Percentiles rank a stretch among this genome's conserved stretches.
These are phyloP conservation scores for Endocladia muricata DNA, from an alignment of 31 red algal genomes.

Conservation along the genomic window DNA sequence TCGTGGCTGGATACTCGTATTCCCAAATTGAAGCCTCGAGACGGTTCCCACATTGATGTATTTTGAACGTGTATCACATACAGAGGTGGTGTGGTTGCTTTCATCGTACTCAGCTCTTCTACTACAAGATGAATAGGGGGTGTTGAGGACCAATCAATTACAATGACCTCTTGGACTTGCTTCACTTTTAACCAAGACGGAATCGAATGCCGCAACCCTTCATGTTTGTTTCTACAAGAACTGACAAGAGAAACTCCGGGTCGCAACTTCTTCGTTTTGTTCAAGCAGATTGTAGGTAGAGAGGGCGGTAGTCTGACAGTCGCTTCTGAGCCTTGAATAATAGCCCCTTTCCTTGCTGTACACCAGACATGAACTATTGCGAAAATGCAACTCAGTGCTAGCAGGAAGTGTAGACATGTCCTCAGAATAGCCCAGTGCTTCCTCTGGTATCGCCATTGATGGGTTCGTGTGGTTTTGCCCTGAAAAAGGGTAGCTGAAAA, in stretches of 20 bases:
- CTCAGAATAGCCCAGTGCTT: too few species aligned
- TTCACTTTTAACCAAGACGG: slow-evolving; percentile 35
- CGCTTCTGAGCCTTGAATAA: too few species aligned
- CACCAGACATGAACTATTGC: too few species aligned
- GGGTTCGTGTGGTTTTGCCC: too few species aligned
- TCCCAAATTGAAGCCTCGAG: slow-evolving; percentile 65
- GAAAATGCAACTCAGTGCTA: too few species aligned
- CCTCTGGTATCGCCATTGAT: too few species aligned
- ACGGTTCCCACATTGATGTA: slow-evolving; percentile 27
- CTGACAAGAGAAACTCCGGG: slow-evolving; percentile 45
- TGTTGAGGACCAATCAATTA: slow-evolving; percentile 64
- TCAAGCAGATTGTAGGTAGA: too few species aligned
- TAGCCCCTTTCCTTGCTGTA: too few species aligned
- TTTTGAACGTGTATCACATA: slow-evolving; percentile 47
- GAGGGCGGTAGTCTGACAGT: too few species aligned
- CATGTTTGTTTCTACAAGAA: slow-evolving; percentile 46
- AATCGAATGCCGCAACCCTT: slow-evolving; percentile 23
- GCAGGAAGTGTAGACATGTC: too few species aligned
- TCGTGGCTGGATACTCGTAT: slow-evolving; percentile 20
- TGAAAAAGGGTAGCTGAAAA: too few species aligned
- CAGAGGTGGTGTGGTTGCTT: slow-evolving; percentile 4
- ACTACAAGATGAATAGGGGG: slow-evolving; percentile 38
- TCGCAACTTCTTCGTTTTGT: too few species aligned
- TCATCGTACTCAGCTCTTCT: slow-evolving; percentile 21
- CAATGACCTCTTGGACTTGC: slow-evolving; percentile 29